Base-by-base conservation (phyloP, 495 filamentous ascomycete genomes). In the Penicillium alfredii region DNA sequence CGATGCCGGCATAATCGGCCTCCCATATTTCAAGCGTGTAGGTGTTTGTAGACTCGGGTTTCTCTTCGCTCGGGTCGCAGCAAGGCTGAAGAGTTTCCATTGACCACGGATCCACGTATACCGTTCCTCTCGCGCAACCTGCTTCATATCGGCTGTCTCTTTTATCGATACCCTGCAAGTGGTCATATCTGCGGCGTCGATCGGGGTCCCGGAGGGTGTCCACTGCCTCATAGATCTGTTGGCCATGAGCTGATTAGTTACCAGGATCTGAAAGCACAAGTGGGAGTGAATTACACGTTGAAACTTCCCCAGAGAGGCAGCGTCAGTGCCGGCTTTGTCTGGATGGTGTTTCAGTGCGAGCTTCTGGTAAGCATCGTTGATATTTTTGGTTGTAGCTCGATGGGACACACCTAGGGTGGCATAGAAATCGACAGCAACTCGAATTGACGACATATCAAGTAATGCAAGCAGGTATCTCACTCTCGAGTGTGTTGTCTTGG, bases 341-440 rank as follows among this genome's bases (percentile, higher is more conserved):
- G 79, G 80, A 41, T 82, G 79, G 46, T 56, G 60, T 38, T 69
- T 73, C 32, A 82, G 51, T 1, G 77, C 80, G 7, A 66, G 52
- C 30, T 47, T 63, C 34, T 63, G 69, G 47, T 70, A 71, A 5
- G 66, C 58, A 20, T 46, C 47, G 35, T 66, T 64, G 42, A 74
- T 72, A 2, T 66, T 63, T 12, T 55, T 55, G 8, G 53, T 20
- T 0, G 51, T 45, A n/a, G 69, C 64, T 28, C 55, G 27, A 18
- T 11, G 42, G 4, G 45, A 14, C 7, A 73, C 46, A 9, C 55
- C 59, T 8, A 74, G 58, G 17, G 60, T 45, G 3, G 51, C 35
- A 38, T 73, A 73, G 42, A 54, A 58, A 35, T 66, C 31, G 19
- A 49, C 35, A 9, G 22, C 23, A n/a, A n/a, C n/a, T n/a, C n/a